Conservation (phyloP, 805 yeast genomes). For the Saturnispora zaruensis region DNA sequence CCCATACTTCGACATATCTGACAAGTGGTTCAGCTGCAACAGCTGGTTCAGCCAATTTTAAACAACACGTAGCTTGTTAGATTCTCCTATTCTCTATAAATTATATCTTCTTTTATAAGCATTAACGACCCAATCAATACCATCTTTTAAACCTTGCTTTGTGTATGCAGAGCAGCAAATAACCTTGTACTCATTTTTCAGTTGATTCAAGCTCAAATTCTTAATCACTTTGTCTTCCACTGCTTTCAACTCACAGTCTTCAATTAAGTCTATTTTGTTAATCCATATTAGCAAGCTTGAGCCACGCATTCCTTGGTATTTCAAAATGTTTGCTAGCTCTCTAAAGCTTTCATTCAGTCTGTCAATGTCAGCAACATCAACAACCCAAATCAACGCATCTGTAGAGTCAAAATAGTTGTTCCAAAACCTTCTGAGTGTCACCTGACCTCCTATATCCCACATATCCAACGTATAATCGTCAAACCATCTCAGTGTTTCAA, state of each 20-base stretch:
- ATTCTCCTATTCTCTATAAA: not conserved
- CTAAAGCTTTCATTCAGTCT: slow-evolving; percentile 62
- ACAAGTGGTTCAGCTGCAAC: slow-evolving; percentile 35
- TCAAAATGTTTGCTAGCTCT: slow-evolving; percentile 56
- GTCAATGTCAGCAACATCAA: slow-evolving; percentile 68
- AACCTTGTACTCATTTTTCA: slow-evolving; percentile 28
- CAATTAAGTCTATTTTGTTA: slow-evolving; percentile 64
- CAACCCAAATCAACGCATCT: slow-evolving; percentile 82
- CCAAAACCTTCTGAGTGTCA: slow-evolving; percentile 86
- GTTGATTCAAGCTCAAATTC: slow-evolving; percentile 23
- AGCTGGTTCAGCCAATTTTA: slow-evolving; percentile 14
- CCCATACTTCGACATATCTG: slow-evolving; percentile 60
- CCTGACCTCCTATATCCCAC: slow-evolving; percentile 95
- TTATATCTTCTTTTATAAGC: slow-evolving; percentile 35
- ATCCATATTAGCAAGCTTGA: slow-evolving; percentile 58
- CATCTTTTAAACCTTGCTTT: slow-evolving; percentile 32
- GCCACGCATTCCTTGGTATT: slow-evolving; percentile 64
- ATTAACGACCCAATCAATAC: slow-evolving; percentile 35
- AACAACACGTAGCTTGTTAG: not conserved
- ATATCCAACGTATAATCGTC: slow-evolving; percentile 44
- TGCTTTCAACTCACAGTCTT: slow-evolving; percentile 15
- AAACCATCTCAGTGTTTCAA: slow-evolving; percentile 45
- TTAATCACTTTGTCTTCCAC: not conserved
- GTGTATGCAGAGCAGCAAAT: slow-evolving; percentile 43
- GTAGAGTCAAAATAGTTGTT: slow-evolving; percentile 93